A percentile compares a stretch with the other conserved stretches of the same genome.
phyloP scores from a whole-genome alignment of 83 land plant genomes.

The Larix sibirica region DNA sequence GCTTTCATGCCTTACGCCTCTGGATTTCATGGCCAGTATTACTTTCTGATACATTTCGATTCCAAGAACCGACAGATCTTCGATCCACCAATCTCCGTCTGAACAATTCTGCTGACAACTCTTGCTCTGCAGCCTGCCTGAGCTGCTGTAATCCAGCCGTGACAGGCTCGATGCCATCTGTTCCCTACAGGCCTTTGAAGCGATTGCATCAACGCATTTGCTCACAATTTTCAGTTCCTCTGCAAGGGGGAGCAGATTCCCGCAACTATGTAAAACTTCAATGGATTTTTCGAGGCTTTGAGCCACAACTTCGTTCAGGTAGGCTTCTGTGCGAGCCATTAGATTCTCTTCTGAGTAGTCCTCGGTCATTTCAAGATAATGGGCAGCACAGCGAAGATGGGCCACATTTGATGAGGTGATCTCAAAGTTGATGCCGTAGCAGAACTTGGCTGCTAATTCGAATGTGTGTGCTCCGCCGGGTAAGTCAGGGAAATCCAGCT shows the following conservation, averaged over 20 bases:
- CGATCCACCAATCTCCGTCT: constrained; percentile 86
- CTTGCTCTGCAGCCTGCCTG: constrained; percentile 70
- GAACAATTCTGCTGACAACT: constrained; percentile 36
- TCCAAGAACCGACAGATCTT: constrained; percentile 73
- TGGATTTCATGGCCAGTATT: constrained; percentile 70
- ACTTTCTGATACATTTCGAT: constrained; percentile 68
- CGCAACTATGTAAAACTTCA: constrained; percentile 72
- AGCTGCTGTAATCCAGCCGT: constrained; percentile 68
- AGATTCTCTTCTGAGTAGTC: constrained; percentile 76
- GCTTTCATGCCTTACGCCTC: constrained; percentile 74
- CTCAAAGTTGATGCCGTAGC: constrained; percentile 85
- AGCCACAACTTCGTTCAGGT: constrained; percentile 63
- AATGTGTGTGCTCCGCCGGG: constrained; percentile 87
- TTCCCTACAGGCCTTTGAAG: constrained; percentile 77
- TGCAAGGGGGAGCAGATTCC: constrained; percentile 72
- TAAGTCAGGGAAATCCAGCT: constrained; percentile 52
- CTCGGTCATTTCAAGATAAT: constrained; percentile 89
- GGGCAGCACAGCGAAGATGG: constrained; percentile 68
- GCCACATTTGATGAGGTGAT: constrained; percentile 85
- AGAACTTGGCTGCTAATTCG: constrained; percentile 81
- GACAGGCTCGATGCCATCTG: constrained; percentile 81
- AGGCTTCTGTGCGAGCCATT: constrained; percentile 76
- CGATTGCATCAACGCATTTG: constrained; percentile 78
- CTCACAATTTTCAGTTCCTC: constrained; percentile 78
- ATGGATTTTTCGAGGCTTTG: constrained; percentile 75